These are phyloP conservation scores for Pilatotrama ljubarskyi DNA, from an alignment of 768 basidiomycete species.

Conservation along the genomic window DNA sequence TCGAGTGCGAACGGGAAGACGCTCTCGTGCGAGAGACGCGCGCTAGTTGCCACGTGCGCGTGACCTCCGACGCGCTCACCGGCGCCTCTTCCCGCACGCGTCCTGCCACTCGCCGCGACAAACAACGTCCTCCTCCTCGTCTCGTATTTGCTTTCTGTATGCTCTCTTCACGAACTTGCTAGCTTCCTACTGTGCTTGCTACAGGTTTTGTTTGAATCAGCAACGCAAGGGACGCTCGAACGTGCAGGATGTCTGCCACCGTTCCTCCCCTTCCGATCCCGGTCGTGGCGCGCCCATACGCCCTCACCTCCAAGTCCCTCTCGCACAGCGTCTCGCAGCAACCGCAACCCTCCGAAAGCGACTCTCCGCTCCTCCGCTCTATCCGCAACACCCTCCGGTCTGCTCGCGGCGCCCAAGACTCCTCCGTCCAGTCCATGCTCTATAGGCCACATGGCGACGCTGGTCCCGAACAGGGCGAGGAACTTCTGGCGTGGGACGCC, in stretches of 20 bases:
- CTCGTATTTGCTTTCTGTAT: too few relatives aligned
- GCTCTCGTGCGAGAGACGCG: too few relatives aligned
- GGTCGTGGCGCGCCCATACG: neutral
- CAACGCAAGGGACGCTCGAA: too few relatives aligned
- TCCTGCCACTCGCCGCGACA: neutral
- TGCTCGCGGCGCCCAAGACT: slow-evolving; percentile 17
- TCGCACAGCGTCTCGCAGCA: neutral
- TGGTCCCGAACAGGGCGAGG: slow-evolving; percentile 24
- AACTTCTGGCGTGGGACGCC: slow-evolving; percentile 72
- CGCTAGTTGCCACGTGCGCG: neutral
- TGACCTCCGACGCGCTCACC: neutral
- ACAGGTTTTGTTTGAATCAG: too few relatives aligned
- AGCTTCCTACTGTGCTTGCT: too few relatives aligned
- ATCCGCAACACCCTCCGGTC: slow-evolving; percentile 64
- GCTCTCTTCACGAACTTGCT: too few relatives aligned
- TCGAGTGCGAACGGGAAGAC: too few relatives aligned
- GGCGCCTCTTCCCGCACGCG: neutral
- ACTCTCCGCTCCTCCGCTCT: slow-evolving; percentile 50
- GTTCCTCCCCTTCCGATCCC: neutral
- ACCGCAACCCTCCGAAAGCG: slow-evolving; percentile 17
- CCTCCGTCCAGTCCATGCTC: neutral
- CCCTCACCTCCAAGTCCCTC: slow-evolving; percentile 2
- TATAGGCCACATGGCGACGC: neutral
- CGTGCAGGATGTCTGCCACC: neutral
- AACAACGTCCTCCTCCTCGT: neutral